Evolutionary conservation across 2,329 filamentous ascomycete species (phyloP), one percentile per base, ranked within the genome.

Genomic region (Phoma sp.): DNA sequence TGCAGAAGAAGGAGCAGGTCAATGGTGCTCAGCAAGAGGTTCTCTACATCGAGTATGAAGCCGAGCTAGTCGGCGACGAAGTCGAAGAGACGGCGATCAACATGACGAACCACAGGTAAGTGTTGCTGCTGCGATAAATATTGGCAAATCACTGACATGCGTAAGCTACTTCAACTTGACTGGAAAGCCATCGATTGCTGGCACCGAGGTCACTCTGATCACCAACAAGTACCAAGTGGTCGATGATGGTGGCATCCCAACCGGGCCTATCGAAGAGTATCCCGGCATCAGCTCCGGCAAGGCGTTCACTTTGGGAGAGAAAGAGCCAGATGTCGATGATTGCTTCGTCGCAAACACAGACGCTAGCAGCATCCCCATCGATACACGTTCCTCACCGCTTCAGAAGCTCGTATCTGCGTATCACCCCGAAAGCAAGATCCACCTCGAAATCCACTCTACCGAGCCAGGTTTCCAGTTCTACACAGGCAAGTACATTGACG

Each of bases 391-490:
- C 2, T 73, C 77, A 52, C 84, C 89, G 1, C 80, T 96, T 35
- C 82, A 80, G 52, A 86, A 83, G 55, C 84, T 93, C 40, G 85
- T 90, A 40, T 79, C 84, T 23, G 89, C 95, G 54, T 84, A 83
- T 74, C 91, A 97, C 74, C 85, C 91, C 5, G 80, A 80, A 44
- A 89, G 87, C 25, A 85, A 86, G 59, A 82, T 97, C 62, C 89
- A 96, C 72, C 85, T 98, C 44, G 90, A 97, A 75, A 89, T 96
- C 5, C 80, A 86, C 68, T 95, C 90, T 79, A 98, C 93, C 0
- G 93, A 98, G 80, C 95, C 95, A 0, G 90, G 91, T 0, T 98
- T 97, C 81, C 93, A 98, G 75, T 96, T 97, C 78, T 98, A 98
- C 78, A 96, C 92, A 0, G 95, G 93, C 61, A 88, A 90, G 70